Conservation (phyloP, 2,329 filamentous ascomycete species). For the Tolypocladium capitatum region DNA sequence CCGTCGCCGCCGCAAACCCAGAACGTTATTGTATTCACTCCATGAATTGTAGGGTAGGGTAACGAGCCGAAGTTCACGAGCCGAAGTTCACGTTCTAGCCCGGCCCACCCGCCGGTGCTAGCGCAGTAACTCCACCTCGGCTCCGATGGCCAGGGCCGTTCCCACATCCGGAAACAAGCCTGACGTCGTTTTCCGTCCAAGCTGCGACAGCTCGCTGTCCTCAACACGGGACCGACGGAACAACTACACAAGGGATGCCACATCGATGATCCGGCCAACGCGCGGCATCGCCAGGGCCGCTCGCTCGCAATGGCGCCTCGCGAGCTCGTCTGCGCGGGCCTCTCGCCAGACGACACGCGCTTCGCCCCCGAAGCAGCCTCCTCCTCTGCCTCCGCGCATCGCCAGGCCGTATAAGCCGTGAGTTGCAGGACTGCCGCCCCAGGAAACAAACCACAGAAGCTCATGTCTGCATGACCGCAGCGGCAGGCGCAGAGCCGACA, state of each 20-base stretch:
- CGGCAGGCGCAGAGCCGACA: constrained; percentile 1
- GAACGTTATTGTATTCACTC: not conserved
- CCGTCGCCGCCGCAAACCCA: not conserved
- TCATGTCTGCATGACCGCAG: not conserved
- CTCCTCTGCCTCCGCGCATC: constrained; percentile 10
- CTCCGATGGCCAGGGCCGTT: constrained; percentile 8
- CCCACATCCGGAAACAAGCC: constrained; percentile 2
- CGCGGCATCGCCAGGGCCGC: constrained; percentile 12
- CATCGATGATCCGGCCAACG: constrained; percentile 16
- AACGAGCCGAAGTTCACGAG: too few relatives aligned
- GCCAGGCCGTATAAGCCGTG: constrained; percentile 19
- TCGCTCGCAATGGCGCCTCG: constrained; percentile 14
- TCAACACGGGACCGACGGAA: not conserved
- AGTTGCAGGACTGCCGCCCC: not conserved
- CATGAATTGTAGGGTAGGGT: not conserved
- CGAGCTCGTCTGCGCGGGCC: constrained; percentile 14
- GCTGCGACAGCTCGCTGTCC: not conserved
- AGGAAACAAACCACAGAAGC: not conserved
- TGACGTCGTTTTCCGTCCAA: not conserved
- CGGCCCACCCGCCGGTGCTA: too few relatives aligned
- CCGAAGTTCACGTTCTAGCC: not conserved
- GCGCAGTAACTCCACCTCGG: not conserved
- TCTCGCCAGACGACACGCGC: constrained; percentile 8
- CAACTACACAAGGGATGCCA: constrained; percentile 3
- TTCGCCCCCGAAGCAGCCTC: not conserved